Conservation (phyloP, 2,329 filamentous ascomycete genomes). For the Monosporascus ibericus region DNA sequence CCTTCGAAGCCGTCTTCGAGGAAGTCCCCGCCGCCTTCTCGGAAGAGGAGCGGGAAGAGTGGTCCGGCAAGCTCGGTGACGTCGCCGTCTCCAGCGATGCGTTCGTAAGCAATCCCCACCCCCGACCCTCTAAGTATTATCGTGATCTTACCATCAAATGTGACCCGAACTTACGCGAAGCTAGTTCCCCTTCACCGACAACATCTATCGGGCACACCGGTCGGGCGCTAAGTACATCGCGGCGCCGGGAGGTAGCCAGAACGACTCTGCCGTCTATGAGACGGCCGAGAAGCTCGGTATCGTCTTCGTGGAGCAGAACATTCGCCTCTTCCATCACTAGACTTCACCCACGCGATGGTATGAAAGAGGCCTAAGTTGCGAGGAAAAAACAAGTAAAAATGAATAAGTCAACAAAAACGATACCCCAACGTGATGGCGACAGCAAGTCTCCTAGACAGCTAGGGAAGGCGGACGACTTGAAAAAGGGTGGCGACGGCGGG, state of each 20-base stretch:
- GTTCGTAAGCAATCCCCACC: slow-evolving; percentile 61
- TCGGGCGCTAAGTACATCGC: slow-evolving; percentile 96
- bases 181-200: slow-evolving; percentile 96
- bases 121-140: neutral
- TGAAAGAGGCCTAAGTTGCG: neutral
- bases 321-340: slow-evolving; percentile 92
- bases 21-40: slow-evolving; percentile 81
- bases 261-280: slow-evolving; percentile 74
- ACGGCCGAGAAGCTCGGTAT: slow-evolving; percentile 89
- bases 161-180: slow-evolving; percentile 15
- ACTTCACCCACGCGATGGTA: neutral
- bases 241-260: slow-evolving; percentile 84
- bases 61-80: slow-evolving; percentile 73
- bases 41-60: slow-evolving; percentile 74
- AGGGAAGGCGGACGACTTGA: too few species aligned
- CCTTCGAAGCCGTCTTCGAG: slow-evolving; percentile 86
- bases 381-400: neutral
- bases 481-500: too few species aligned
- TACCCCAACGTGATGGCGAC: too few species aligned
- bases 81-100: slow-evolving; percentile 92
- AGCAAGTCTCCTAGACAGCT: too few species aligned
- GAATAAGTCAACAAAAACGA: neutral
- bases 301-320: slow-evolving; percentile 91
- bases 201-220: slow-evolving; percentile 83
- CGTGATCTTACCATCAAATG: too few species aligned